Conservation (phyloP, 495 filamentous ascomycete species). For the Neurospora hispaniola region DNA sequence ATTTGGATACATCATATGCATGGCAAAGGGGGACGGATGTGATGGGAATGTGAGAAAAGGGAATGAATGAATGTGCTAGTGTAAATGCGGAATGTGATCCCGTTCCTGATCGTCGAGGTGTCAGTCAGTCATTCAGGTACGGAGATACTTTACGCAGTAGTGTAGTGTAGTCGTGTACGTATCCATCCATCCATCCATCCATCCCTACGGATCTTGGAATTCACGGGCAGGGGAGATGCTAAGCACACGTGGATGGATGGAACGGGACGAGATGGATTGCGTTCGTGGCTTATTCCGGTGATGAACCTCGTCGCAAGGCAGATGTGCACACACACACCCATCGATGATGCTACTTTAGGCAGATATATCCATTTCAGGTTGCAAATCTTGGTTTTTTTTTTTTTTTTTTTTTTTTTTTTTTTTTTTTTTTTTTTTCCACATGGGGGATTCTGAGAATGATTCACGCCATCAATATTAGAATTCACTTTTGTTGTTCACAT, state of each 20-base stretch:
- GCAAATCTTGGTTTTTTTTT: background rate
- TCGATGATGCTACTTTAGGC: background rate
- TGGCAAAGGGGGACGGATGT: background rate
- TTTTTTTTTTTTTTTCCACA: background rate
- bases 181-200: too few species aligned
- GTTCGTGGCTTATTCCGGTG: background rate
- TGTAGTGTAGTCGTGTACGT: too few species aligned
- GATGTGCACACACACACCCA: too few species aligned
- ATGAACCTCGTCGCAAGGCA: background rate
- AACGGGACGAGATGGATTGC: background rate
- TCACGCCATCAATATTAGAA: background rate
- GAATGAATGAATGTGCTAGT: too few species aligned
- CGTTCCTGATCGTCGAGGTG: too few species aligned
- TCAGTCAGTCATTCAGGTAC: too few species aligned
- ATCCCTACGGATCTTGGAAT: background rate
- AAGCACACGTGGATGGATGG: background rate
- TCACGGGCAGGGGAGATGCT: background rate
- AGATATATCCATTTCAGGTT: background rate
- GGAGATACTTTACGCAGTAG: background rate
- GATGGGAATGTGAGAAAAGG: background rate
- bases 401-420: background rate
- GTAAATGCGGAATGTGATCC: too few species aligned
- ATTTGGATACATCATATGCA: background rate
- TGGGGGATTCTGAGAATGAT: background rate
- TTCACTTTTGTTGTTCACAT: background rate